Conservation (phyloP, 2,329 filamentous ascomycete genomes). For the Neonectria ditissima region DNA sequence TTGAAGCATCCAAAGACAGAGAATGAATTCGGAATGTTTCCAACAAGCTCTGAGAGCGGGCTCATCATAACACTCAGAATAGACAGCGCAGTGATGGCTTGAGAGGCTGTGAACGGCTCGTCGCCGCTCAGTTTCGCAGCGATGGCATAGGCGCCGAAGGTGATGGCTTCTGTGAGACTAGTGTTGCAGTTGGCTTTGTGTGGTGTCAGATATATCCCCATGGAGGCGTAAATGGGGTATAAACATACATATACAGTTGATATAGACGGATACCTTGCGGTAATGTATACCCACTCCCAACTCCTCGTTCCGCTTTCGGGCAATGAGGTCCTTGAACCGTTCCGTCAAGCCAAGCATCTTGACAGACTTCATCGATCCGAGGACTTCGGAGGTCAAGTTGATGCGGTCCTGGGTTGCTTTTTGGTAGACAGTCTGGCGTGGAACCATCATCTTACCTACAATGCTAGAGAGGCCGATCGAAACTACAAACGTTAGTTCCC, state of each 20-base stretch:
- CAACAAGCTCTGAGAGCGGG: conserved; percentile 42
- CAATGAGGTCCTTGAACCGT: conserved; percentile 40
- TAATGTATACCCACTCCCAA: conserved; percentile 43
- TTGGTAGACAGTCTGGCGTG: conserved; percentile 47
- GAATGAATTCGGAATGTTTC: conserved; percentile 43
- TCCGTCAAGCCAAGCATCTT: conserved; percentile 51
- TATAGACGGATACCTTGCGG: conserved; percentile 42
- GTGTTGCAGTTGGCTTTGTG: conserved; percentile 42
- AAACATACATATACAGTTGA: conserved; percentile 45
- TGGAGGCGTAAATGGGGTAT: not conserved
- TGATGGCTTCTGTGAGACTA: conserved; percentile 45
- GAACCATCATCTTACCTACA: conserved; percentile 44
- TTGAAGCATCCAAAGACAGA: conserved; percentile 47
- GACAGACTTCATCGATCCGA: conserved; percentile 49
- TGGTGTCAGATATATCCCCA: not conserved
- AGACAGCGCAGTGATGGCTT: conserved; percentile 48
- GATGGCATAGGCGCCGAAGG: conserved; percentile 48
- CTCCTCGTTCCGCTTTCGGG: conserved; percentile 43
- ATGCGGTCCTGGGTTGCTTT: conserved; percentile 50
- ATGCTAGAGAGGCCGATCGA: conserved; percentile 37
- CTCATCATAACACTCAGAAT: conserved; percentile 47
- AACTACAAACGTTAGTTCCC: conserved; percentile 27
- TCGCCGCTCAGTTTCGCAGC: conserved; percentile 41
- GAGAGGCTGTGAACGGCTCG: conserved; percentile 45
- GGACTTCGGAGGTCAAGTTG: conserved; percentile 48